These are phyloP conservation scores for Diaporthe eres DNA, from an alignment of 2,329 filamentous ascomycete genomes.

Conservation along the genomic window DNA sequence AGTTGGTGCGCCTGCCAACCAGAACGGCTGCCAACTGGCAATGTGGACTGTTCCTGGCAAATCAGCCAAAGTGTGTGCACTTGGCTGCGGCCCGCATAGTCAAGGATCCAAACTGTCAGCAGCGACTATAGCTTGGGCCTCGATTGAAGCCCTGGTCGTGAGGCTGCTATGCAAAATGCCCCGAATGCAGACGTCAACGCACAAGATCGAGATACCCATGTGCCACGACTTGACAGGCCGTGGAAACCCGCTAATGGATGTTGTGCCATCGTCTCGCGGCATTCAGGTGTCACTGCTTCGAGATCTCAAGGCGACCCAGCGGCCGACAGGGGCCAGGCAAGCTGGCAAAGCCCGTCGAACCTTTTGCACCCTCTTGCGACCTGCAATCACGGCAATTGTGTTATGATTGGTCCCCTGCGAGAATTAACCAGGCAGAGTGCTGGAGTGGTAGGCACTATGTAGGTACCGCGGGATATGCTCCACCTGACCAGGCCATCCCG, in stretches of 20 bases:
- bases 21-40: conserved; percentile 38
- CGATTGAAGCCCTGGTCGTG: conserved; percentile 20
- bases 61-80: conserved; percentile 27
- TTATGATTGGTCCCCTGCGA: conserved; percentile 23
- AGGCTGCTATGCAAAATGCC: background rate
- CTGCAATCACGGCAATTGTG: conserved; percentile 12
- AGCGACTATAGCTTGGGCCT: conserved; percentile 16
- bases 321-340: conserved; percentile 25
- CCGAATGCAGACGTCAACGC: background rate
- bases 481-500: conserved; percentile 17
- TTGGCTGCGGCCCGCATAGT: conserved; percentile 31
- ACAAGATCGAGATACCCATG: conserved; percentile 16
- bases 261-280: conserved; percentile 33
- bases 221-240: conserved; percentile 29
- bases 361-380: conserved; percentile 10
- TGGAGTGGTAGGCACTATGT: conserved; percentile 30
- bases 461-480: conserved; percentile 28
- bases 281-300: conserved; percentile 27
- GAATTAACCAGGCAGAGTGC: conserved; percentile 4
- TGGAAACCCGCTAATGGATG: conserved; percentile 31
- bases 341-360: conserved; percentile 15
- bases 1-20: conserved; percentile 35
- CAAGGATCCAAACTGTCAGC: background rate
- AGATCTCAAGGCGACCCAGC: conserved; percentile 16
- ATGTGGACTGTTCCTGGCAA: conserved; percentile 36